phyloP scores from a whole-genome alignment of 2,329 filamentous ascomycete genomes.

The Paramyrothecium sp. region DNA sequence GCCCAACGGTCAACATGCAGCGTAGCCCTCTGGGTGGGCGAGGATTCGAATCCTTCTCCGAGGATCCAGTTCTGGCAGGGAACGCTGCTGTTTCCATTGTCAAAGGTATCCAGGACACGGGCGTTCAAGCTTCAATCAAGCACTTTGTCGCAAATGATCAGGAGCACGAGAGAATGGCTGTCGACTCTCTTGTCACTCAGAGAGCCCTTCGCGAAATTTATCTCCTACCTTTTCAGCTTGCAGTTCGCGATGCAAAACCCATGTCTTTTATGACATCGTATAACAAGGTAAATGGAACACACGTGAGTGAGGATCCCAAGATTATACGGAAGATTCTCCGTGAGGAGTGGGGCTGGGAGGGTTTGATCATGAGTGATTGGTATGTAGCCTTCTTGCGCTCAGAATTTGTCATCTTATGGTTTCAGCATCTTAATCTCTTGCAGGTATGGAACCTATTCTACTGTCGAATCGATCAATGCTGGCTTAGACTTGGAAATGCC shows the following conservation, averaged over 20 bases:
- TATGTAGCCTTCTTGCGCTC: slow-evolving; percentile 2
- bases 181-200: slow-evolving; percentile 46
- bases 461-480: slow-evolving; percentile 7
- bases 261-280: slow-evolving; percentile 60
- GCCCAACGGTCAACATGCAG: slow-evolving; percentile 62
- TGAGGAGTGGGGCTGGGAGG: too few species aligned
- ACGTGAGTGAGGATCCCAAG: slow-evolving; percentile 10
- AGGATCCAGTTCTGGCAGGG: slow-evolving; percentile 36
- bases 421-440: neutral
- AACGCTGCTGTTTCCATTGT: slow-evolving; percentile 23
- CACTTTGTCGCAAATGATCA: slow-evolving; percentile 45
- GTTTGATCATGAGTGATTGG: slow-evolving; percentile 15
- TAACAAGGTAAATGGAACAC: slow-evolving; percentile 36
- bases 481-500: slow-evolving; percentile 13
- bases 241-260: slow-evolving; percentile 52
- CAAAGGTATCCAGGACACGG: slow-evolving; percentile 26
- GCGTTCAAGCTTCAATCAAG: slow-evolving; percentile 29
- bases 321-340: slow-evolving; percentile 8
- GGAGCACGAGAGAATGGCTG: slow-evolving; percentile 46
- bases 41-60: slow-evolving; percentile 64
- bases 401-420: neutral
- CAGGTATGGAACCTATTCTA: slow-evolving; percentile 13
- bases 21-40: slow-evolving; percentile 60
- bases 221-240: slow-evolving; percentile 62
- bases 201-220: slow-evolving; percentile 62